phyloP scores from a whole-genome alignment of 306 rosid genomes.

The Spatholobus suberectus region DNA sequence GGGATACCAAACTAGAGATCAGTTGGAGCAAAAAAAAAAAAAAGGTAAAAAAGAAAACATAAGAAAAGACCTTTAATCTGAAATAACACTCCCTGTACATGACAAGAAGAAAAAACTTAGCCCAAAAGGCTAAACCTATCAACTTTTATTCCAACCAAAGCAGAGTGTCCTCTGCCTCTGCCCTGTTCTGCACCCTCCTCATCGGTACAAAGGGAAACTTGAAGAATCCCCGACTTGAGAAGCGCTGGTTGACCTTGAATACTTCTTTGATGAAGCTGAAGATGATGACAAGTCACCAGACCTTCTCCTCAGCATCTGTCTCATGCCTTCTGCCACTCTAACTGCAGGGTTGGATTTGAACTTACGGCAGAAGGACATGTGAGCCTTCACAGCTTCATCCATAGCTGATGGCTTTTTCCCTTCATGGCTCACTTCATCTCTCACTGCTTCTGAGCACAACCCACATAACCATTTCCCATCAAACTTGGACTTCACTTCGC shows the following conservation, averaged over 20 bases:
- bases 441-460: conserved; percentile 96
- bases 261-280: conserved; percentile 61
- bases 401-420: conserved; percentile 61
- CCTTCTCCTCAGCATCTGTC: conserved; percentile 92
- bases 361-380: conserved; percentile 95
- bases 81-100: conserved; percentile 56
- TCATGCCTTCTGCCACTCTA: conserved; percentile 95
- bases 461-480: conserved; percentile 98
- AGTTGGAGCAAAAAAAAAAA: neutral
- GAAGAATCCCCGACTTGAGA: conserved; percentile 87
- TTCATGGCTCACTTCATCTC: conserved; percentile 73
- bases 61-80: conserved; percentile 39
- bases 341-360: conserved; percentile 89
- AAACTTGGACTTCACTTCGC: conserved; percentile 73
- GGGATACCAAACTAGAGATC: conserved; percentile 9
- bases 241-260: conserved; percentile 63
- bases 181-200: neutral
- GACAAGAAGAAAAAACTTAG: conserved; percentile 38
- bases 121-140: conserved; percentile 38
- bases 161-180: conserved; percentile 13
- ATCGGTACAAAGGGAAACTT: conserved; percentile 56
- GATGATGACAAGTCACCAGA: conserved; percentile 65
- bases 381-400: conserved; percentile 96
- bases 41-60: neutral
- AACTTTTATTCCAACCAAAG: conserved; percentile 53